Conservation (phyloP, 805 yeast species). For the Yarrowia yakushimensis region DNA sequence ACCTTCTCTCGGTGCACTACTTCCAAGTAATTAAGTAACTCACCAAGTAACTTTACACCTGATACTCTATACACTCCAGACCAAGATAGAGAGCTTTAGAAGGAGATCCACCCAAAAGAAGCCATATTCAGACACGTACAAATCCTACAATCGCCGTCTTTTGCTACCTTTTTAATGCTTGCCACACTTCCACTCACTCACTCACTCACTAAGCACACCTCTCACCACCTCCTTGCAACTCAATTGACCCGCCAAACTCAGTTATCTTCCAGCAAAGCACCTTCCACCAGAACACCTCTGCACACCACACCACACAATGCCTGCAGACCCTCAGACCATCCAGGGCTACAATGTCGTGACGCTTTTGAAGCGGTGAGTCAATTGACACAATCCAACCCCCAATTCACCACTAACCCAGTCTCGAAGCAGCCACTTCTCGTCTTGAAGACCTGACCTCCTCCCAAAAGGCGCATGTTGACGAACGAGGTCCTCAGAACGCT, state of each 20-base stretch:
- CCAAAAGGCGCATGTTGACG: slow-evolving; percentile 56
- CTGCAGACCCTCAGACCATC: slow-evolving; percentile 35
- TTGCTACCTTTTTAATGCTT: too few relatives aligned
- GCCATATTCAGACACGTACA: too few relatives aligned
- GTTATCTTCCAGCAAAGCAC: slow-evolving; percentile 10
- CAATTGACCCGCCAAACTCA: neutral
- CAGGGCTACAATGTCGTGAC: slow-evolving; percentile 89
- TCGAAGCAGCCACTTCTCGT: slow-evolving; percentile 91
- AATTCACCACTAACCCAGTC: slow-evolving; percentile 40
- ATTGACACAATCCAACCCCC: neutral
- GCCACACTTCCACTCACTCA: neutral
- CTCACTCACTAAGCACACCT: neutral
- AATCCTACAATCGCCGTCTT: too few relatives aligned
- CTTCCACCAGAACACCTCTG: neutral
- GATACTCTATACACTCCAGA: neutral
- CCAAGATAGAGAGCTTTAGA: too few relatives aligned
- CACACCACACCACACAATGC: slow-evolving; percentile 4
- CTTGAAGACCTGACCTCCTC: slow-evolving; percentile 82
- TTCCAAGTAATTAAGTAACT: neutral
- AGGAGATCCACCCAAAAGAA: too few relatives aligned
- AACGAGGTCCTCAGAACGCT: slow-evolving; percentile 26
- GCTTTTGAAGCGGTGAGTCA: slow-evolving; percentile 57
- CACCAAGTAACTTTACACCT: neutral
- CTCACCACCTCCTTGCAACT: neutral
- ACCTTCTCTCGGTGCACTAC: too few relatives aligned